Conservation (phyloP, 768 basidiomycete species). For the Mycena vitilis region DNA sequence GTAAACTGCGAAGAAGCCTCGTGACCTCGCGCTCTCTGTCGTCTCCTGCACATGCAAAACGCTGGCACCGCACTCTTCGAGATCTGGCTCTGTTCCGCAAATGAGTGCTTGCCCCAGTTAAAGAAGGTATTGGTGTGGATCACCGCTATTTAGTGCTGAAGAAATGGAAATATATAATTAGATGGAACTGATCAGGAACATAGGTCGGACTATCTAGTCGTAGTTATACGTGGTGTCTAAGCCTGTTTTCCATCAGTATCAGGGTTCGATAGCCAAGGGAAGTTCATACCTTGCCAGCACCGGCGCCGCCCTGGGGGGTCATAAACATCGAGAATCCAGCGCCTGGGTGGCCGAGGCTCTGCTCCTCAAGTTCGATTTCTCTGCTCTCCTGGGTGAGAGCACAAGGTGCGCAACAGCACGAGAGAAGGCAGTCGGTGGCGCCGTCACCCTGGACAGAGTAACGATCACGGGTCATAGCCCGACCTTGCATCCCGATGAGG, state of each 20-base stretch:
- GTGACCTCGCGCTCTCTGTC: neutral
- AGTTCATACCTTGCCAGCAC: conserved; percentile 12
- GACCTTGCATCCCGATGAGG: conserved; percentile 32
- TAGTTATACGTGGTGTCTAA: no score
- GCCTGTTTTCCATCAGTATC: no score
- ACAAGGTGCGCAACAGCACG: conserved; percentile 54
- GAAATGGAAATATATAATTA: conserved; percentile 8
- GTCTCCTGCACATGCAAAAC: conserved; percentile 5
- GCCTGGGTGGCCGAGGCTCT: conserved; percentile 37
- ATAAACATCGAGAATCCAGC: conserved; percentile 36
- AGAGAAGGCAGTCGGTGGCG: conserved; percentile 45
- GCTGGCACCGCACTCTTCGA: conserved; percentile 25
- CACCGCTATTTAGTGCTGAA: neutral
- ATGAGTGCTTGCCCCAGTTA: neutral
- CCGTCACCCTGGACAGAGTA: conserved; percentile 50
- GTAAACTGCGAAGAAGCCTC: conserved; percentile 18
- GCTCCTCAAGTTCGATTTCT: conserved; percentile 55
- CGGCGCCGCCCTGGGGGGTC: conserved; percentile 25
- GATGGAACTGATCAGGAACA: neutral
- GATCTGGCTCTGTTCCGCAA: conserved; percentile 13
- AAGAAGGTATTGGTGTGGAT: conserved; percentile 14
- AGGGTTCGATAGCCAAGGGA: neutral
- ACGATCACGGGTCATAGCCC: conserved; percentile 39
- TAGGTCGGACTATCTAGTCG: neutral
- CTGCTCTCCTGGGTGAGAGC: conserved; percentile 53